Evolutionary conservation across 768 basidiomycete species (phyloP), one percentile per base, ranked within the genome.

Genomic region (Kwoniella sp.): DNA sequence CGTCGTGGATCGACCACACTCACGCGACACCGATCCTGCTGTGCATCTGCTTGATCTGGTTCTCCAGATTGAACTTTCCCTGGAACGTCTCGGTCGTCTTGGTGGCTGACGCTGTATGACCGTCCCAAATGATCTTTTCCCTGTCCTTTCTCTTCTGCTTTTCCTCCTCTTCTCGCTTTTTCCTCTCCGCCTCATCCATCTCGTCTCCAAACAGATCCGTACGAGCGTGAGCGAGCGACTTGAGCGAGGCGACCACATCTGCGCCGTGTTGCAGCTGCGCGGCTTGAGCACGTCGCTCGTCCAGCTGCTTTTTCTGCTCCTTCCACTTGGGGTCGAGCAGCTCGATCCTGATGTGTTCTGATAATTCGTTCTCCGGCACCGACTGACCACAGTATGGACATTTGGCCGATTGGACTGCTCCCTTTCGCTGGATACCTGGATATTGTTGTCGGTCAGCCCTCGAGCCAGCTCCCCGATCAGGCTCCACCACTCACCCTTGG

Each of bases 321-420:
- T 96, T 96, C 92, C 93, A 99, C 73, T 86, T 84, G 34, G 95
- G 95, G 76, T 99, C 95, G 62, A 99, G 81, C 56, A 96, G 75
- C 72, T 99, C 95, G 70, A 98, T 98, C 63, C 95, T 88, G 83
- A 96, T 91, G 74, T 98, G 95, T 71, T 98, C 92, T 62, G 93
- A 83, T 38, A 98, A 78, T 72, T 98, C 93, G 76, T 95, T 88
- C 65, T 92, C 86, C 23, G 95, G 86, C 31, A 99, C 88, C 74
- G 90, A 86, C 73, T 98, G 92, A n/a, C 87, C 86, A 76, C 92
- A 95, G 63, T 96, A 86, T 15, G 85, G 81, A 77, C 91, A 98
- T 25, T 86, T 90, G 3, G 89, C 87, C 76, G 87, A 84, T 31
- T 83, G 80, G 32, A 82, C 77, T 43, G 77, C 79, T 60, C 81